Conservation (phyloP, 139 green algal genomes). For the Microglena sp. region DNA sequence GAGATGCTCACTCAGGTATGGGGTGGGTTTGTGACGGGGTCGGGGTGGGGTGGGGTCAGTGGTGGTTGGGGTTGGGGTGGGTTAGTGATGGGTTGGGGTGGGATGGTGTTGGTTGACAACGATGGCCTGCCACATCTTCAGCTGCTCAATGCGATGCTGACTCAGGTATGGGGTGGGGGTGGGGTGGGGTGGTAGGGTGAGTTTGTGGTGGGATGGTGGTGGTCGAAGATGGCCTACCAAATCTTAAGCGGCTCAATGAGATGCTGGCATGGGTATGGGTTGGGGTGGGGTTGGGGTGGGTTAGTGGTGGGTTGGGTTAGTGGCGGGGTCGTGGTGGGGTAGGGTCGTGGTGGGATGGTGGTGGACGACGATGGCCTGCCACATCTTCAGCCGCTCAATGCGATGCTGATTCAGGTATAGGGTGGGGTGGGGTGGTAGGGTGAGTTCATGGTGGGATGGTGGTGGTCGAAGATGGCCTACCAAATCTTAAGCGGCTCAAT, state of each 20-base stretch:
- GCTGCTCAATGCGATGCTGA: conserved; percentile 88
- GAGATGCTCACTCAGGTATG: conserved; percentile 72
- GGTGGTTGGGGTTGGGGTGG: no score
- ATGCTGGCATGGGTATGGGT: conserved; percentile 56
- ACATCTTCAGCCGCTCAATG: conserved; percentile 85
- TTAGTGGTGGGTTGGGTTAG: no score
- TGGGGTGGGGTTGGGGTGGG: no score
- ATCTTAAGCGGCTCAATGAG: conserved; percentile 88
- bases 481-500: not conserved
- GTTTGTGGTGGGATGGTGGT: no score
- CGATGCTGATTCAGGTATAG: conserved; percentile 64
- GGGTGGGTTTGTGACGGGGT: not conserved
- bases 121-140: conserved; percentile 80
- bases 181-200: not conserved
- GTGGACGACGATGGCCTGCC: conserved; percentile 80
- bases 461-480: not conserved
- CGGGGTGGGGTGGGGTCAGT: no score
- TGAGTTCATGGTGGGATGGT: no score
- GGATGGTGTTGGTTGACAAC: no score
- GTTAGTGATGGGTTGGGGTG: no score
- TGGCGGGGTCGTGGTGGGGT: no score
- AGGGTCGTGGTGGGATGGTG: no score
- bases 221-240: conserved; percentile 78
- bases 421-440: not conserved
- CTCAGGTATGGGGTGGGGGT: conserved; percentile 24